These are phyloP conservation scores for Penicillium sp. DNA, from an alignment of 2,329 filamentous ascomycete genomes.

Conservation along the genomic window DNA sequence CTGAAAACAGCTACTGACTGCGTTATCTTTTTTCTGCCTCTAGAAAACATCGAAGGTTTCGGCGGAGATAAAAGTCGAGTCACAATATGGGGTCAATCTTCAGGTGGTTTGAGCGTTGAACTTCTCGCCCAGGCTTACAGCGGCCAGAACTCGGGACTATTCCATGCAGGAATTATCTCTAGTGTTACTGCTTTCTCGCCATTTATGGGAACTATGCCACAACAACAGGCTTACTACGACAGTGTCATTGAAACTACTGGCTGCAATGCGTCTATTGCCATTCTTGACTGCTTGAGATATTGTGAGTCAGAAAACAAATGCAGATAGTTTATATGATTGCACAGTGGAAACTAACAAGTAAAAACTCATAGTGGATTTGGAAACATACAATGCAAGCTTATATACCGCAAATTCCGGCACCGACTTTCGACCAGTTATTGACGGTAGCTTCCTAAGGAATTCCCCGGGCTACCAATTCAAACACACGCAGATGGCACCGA, in stretches of 20 bases:
- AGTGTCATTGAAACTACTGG: conserved; percentile 45
- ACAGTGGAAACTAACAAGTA: too few species aligned
- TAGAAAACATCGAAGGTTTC: conserved; percentile 71
- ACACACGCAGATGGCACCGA: not conserved
- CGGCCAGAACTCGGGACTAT: conserved; percentile 70
- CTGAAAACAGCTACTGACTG: not conserved
- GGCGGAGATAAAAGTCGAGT: conserved; percentile 78
- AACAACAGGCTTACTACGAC: conserved; percentile 53
- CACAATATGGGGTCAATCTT: conserved; percentile 73
- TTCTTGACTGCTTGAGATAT: conserved; percentile 47
- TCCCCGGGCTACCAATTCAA: not conserved
- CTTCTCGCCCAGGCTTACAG: conserved; percentile 72
- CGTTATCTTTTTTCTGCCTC: not conserved
- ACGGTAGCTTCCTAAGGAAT: not conserved
- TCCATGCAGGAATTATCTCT: conserved; percentile 75
- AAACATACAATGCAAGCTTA: not conserved
- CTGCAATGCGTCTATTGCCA: conserved; percentile 40
- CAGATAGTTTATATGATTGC: too few species aligned
- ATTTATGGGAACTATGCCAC: conserved; percentile 60
- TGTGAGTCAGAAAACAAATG: too few species aligned
- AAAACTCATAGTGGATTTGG: not conserved
- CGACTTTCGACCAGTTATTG: not conserved
- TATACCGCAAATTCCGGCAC: not conserved
- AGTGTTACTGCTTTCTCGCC: conserved; percentile 62
- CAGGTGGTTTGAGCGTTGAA: conserved; percentile 67